A percentile compares a stretch with the other conserved stretches of the same genome.
phyloP scores from a whole-genome alignment of 2,329 filamentous ascomycete genomes.

The Xylariaceae sp. region DNA sequence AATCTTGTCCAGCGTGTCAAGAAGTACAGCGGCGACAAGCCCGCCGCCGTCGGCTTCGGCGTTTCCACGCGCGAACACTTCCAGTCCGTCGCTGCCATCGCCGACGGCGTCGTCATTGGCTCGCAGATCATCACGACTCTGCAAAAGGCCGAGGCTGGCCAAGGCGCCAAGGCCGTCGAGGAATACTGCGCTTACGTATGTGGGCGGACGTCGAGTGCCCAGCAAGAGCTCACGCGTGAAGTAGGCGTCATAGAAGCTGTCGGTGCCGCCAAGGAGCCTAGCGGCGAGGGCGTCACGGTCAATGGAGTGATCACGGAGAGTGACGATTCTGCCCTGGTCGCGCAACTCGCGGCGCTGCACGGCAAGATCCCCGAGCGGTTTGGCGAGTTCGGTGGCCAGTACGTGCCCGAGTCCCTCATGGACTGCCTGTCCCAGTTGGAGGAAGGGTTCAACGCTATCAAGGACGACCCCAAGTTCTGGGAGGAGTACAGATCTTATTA shows the following conservation, averaged over 20 bases:
- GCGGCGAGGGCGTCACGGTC: conserved; percentile 64
- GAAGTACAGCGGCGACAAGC: conserved; percentile 87
- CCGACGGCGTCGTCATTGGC: conserved; percentile 95
- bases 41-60: conserved; percentile 92
- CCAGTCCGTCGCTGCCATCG: conserved; percentile 76
- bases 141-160: conserved; percentile 65
- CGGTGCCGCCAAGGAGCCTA: conserved; percentile 61
- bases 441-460: conserved; percentile 84
- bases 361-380: conserved; percentile 82
- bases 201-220: conserved; percentile 46
- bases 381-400: conserved; percentile 95
- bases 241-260: conserved; percentile 72
- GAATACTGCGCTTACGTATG: conserved; percentile 79
- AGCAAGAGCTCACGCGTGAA: conserved; percentile 58
- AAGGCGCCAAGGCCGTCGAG: conserved; percentile 73
- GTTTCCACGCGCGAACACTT: conserved; percentile 97
- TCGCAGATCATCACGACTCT: conserved; percentile 91
- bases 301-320: conserved; percentile 66
- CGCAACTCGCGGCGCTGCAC: conserved; percentile 83
- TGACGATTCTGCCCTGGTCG: conserved; percentile 66
- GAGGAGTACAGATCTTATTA: conserved; percentile 96
- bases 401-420: conserved; percentile 97
- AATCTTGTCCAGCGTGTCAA: conserved; percentile 84
- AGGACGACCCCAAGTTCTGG: conserved; percentile 91
- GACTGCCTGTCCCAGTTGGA: conserved; percentile 92